Base-by-base conservation (phyloP, 257 asterid genomes). In the Eucommia ulmoides region DNA sequence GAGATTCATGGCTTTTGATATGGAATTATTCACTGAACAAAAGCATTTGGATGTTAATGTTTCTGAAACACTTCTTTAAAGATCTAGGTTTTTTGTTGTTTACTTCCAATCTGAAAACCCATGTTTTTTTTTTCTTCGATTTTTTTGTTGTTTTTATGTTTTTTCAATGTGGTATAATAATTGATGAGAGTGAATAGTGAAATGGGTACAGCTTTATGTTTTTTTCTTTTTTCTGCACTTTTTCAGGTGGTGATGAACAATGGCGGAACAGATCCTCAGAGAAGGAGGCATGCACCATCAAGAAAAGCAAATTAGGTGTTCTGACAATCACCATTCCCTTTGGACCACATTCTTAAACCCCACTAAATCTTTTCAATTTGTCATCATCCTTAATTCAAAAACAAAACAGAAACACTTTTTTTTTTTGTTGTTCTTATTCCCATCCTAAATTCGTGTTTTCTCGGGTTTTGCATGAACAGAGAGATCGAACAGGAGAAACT, bases 211-310 rank as follows among this genome's bases (percentile, higher is more conserved):
- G 70, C 82, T 82, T 76, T 76, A 69, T 67, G 53, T 54, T 50
- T 67, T 72, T 73, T 58, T 25, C 48, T 33, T 66, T 59, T 60
- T 53, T 73, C 67, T 59, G 52, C 69, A 66, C 83, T 65, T 81
- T 83, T 73, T 68, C 93, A 91, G 99, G 83, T 77, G 83, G 69
- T 77, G 94, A 81, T 83, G 94, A 83, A 79, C 89, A 74, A 75
- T 83, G 94, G 89, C 83, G 82, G 78, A 82, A 58, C 89, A 78
- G 70, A 68, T 75, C 68, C 63, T 62, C 76, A 53, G 87, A 83
- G 88, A 79, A 70, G 60, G 81, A 80, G 77, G 73, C 83, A 65
- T 74, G 86, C 94, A 77, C 85, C 64, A 66, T 69, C 69, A 86
- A 81, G 89, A 91, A 91, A 81, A 83, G 93, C 75, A 81, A 69